Base-by-base conservation (phyloP, 257 asterid genomes). In the Paulownia fortunei region DNA sequence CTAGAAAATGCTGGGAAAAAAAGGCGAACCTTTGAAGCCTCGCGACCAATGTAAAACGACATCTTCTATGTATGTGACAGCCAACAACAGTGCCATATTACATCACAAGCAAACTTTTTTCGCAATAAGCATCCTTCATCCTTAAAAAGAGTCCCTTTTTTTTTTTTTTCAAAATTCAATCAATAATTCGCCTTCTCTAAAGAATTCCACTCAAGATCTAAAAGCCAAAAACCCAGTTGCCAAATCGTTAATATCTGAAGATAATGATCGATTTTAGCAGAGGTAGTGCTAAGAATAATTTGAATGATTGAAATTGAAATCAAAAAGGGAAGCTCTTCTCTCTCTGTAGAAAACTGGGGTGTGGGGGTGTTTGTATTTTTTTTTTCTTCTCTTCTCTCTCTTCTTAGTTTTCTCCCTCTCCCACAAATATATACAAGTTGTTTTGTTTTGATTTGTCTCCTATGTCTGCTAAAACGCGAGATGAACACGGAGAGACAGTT, bases 11-110 rank as follows among this genome's bases (percentile, higher is more conserved):
- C 8, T 32, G 10, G 49, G 0, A 15, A 68, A 79, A 60, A 23
- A 42, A 75, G 77, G 72, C 88, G 69, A 87, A 94, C 98, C 98
- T 92, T 94, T 23, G 98, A 92, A 87, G 97, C 94, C 89, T 92
- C 98, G 86, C 98, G 97, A 89, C 97, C 88, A 85, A 94, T 88
- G 96, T 95, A 95, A 89, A 93, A 83, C 92, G 99, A 90, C 99
- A 95, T 95, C 82, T 76, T 87, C 56, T 88, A 63, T 49, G 76
- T 75, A 56, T 88, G 84, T 69, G 37, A 72, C 56, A 64, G 56
- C 82, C 73, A 74, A 51, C 80, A 83, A 67, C 83, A 87, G 78
- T 80, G 73, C 94, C 96, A 88, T 90, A 87, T 87, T 77, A 92
- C 88, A 86, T 85, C 91, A 88, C 76, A 82, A 87, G 77, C 85